Percentiles rank a stretch among this genome's conserved stretches.
phyloP scores from a whole-genome alignment of 495 filamentous ascomycete species.

The Corynascus novoguineensis region DNA sequence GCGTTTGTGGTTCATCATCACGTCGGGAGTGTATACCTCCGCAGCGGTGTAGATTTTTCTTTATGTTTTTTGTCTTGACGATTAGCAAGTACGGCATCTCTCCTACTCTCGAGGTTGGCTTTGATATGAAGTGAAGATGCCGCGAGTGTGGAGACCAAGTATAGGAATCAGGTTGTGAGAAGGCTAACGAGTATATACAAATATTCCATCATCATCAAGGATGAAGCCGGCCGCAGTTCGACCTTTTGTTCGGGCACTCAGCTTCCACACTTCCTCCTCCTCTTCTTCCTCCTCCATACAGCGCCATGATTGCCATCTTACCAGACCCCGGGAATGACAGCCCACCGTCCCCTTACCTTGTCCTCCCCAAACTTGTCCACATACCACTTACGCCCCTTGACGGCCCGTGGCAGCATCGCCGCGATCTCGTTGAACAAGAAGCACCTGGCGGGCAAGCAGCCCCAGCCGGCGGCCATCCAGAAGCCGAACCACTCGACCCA shows the following conservation, averaged over 20 bases:
- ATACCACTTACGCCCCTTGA: conserved; percentile 85
- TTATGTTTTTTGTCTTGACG: conserved; percentile 4
- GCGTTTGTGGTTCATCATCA: conserved; percentile 17
- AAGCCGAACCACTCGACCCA: conserved; percentile 96
- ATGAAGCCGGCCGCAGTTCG: no score
- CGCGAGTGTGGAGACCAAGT: neutral
- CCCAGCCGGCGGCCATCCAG: conserved; percentile 59
- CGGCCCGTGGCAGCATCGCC: conserved; percentile 84
- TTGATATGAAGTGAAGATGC: neutral
- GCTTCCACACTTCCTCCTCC: neutral
- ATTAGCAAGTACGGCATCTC: neutral
- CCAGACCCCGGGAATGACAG: conserved; percentile 74
- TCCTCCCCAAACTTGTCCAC: conserved; percentile 77
- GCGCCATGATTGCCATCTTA: conserved; percentile 20
- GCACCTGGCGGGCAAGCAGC: conserved; percentile 63
- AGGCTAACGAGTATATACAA: no score
- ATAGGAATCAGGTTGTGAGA: neutral
- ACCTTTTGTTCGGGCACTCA: no score
- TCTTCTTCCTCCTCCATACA: neutral
- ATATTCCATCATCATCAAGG: no score
- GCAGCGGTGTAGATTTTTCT: conserved; percentile 15
- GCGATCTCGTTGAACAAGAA: conserved; percentile 84
- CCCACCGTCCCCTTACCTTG: conserved; percentile 66
- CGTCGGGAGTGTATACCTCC: conserved; percentile 9
- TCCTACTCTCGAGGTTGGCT: neutral